These are phyloP conservation scores for Ogataea nakhonphanomensis DNA, from an alignment of 805 yeast species.

Conservation along the genomic window DNA sequence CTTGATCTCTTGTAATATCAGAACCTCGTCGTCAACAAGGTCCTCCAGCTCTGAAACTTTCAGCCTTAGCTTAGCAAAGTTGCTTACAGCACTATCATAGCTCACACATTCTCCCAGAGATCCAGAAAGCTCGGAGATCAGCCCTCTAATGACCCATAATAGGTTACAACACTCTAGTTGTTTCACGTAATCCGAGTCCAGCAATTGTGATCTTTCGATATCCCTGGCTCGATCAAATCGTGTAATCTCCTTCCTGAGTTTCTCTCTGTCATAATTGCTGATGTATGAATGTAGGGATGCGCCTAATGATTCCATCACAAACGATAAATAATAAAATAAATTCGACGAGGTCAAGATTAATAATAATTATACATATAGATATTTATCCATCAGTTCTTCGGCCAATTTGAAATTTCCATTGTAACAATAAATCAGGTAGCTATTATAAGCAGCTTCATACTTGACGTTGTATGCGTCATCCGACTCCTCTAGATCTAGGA, in stretches of 20 bases:
- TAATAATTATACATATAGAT: slow-evolving; percentile 39
- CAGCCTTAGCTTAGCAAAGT: slow-evolving; percentile 16
- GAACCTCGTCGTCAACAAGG: slow-evolving; percentile 4
- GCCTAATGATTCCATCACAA: slow-evolving; percentile 4
- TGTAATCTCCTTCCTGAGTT: slow-evolving; percentile 12
- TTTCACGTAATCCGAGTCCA: slow-evolving; percentile 20
- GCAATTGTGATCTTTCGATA: slow-evolving; percentile 1
- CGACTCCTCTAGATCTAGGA: slow-evolving; percentile 46
- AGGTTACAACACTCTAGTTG: slow-evolving; percentile 32
- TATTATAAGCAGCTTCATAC: slow-evolving; percentile 82
- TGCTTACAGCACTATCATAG: slow-evolving; percentile 15
- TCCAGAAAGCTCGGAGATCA: slow-evolving; percentile 25
- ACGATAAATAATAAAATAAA: slow-evolving; percentile 33
- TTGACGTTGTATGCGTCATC: slow-evolving; percentile 48
- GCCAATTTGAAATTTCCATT: slow-evolving; percentile 73
- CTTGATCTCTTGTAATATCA: slow-evolving; percentile 17
- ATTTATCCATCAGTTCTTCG: slow-evolving; percentile 57
- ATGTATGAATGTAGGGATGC: slow-evolving; percentile 9
- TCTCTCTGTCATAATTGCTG: slow-evolving; percentile 12
- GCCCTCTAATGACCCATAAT: slow-evolving; percentile 32
- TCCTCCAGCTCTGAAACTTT: slow-evolving; percentile 6
- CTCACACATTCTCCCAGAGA: slow-evolving; percentile 10
- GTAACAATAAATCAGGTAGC: slow-evolving; percentile 67
- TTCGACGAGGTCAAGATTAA: slow-evolving; percentile 22
- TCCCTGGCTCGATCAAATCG: background rate